phyloP scores from a whole-genome alignment of 2,329 filamentous ascomycete species.

The Blastomyces percursus region DNA sequence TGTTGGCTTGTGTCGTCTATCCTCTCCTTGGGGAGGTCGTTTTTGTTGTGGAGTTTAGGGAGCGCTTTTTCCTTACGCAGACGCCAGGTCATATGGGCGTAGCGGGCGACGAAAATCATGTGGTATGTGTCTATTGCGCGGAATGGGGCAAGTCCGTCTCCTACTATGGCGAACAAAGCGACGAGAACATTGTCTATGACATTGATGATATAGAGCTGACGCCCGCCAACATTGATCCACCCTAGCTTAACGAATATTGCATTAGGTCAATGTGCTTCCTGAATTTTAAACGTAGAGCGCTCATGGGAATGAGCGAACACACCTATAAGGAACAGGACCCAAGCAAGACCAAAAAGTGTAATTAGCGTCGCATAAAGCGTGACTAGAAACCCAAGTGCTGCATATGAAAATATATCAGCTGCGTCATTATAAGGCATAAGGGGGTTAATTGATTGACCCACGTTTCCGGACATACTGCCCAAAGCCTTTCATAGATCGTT shows the following conservation, averaged over 20 bases:
- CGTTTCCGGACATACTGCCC: conserved; percentile 64
- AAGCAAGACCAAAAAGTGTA: conserved; percentile 72
- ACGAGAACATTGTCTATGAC: conserved; percentile 62
- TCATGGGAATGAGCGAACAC: conserved; percentile 12
- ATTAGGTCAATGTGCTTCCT: neutral
- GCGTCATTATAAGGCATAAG: neutral
- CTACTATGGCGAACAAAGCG: conserved; percentile 59
- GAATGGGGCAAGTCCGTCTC: conserved; percentile 62
- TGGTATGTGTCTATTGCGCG: conserved; percentile 75
- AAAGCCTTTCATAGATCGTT: conserved; percentile 68
- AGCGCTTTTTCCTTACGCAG: conserved; percentile 51
- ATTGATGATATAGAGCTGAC: conserved; percentile 58
- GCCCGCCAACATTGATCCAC: conserved; percentile 71
- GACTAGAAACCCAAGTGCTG: conserved; percentile 68
- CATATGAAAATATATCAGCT: conserved; percentile 3
- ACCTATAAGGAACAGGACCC: conserved; percentile 85
- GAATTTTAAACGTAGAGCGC: neutral
- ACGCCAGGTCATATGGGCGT: conserved; percentile 56
- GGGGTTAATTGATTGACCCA: conserved; percentile 29
- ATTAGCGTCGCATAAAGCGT: conserved; percentile 75
- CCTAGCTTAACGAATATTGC: conserved; percentile 24
- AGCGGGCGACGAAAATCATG: conserved; percentile 71
- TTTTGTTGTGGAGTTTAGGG: conserved; percentile 54
- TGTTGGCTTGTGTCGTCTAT: conserved; percentile 34
- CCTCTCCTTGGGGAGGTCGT: conserved; percentile 48